These are phyloP conservation scores for Lepiota brunneoincarnata DNA, from an alignment of 768 basidiomycete genomes.

Conservation along the genomic window DNA sequence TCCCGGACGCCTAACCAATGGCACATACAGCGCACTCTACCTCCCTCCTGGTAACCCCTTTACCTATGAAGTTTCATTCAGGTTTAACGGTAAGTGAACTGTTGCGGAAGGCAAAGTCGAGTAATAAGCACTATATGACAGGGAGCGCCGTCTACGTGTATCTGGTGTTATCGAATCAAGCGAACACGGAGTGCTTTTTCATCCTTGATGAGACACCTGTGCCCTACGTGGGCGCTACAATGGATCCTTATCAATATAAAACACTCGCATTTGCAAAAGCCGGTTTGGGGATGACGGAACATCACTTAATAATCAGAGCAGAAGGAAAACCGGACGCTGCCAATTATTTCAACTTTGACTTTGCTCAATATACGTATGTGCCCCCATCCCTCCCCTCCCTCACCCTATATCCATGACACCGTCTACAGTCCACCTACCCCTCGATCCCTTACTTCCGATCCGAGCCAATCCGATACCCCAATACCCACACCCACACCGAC, in stretches of 20 bases:
- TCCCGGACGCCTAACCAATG: slow-evolving; percentile 17
- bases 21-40: slow-evolving; percentile 26
- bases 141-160: slow-evolving; percentile 36
- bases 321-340: neutral
- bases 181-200: slow-evolving; percentile 21
- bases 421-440: neutral
- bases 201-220: slow-evolving; percentile 16
- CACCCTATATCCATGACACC: neutral
- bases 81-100: neutral
- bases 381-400: neutral
- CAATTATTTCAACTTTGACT: slow-evolving; percentile 17
- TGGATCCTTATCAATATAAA: slow-evolving; percentile 17
- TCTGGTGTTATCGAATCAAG: slow-evolving; percentile 34
- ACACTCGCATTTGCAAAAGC: slow-evolving; percentile 18
- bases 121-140: slow-evolving; percentile 12
- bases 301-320: slow-evolving; percentile 5
- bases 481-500: neutral
- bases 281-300: slow-evolving; percentile 8
- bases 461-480: neutral
- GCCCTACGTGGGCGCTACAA: neutral
- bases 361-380: slow-evolving; percentile 14
- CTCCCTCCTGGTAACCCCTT: neutral
- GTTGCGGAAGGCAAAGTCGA: neutral
- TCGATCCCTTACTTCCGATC: neutral
- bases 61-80: neutral